phyloP scores from a whole-genome alignment of 345 rosid species.

The Viola odorata region DNA sequence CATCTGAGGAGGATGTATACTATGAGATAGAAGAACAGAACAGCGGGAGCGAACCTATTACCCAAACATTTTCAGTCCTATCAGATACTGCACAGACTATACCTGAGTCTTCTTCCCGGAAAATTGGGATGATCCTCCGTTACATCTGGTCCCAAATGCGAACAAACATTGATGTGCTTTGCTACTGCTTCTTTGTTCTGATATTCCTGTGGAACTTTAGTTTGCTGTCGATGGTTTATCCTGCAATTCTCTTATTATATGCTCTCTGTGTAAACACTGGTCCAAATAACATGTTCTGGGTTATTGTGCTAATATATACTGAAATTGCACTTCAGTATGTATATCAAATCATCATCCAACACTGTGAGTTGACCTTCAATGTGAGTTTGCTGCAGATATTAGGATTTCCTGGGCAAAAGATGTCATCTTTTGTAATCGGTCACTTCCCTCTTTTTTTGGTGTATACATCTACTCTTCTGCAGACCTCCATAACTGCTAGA shows the following conservation, averaged over 20 bases:
- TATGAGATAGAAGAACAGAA: conserved; percentile 34
- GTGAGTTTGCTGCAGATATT: conserved; percentile 25
- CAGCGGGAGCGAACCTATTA: conserved; percentile 18
- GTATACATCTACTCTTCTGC: conserved; percentile 38
- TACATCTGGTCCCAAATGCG: conserved; percentile 39
- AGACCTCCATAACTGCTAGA: conserved; percentile 30
- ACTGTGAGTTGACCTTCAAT: conserved; percentile 23
- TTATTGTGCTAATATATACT: conserved; percentile 37
- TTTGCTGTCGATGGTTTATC: conserved; percentile 38
- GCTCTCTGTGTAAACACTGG: conserved; percentile 36
- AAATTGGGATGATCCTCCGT: conserved; percentile 27
- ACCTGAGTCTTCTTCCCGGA: conserved; percentile 17
- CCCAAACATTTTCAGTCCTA: conserved; percentile 16
- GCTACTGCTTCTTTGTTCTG: conserved; percentile 41
- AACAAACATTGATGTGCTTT: conserved; percentile 38
- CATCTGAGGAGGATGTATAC: conserved; percentile 26
- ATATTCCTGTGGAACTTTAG: conserved; percentile 44
- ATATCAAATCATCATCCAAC: conserved; percentile 42
- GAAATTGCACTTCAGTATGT: conserved; percentile 36
- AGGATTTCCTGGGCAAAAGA: conserved; percentile 38
- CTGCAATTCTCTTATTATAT: conserved; percentile 35
- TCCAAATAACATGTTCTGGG: conserved; percentile 38
- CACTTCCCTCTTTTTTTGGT: conserved; percentile 37
- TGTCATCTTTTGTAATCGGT: conserved; percentile 34
- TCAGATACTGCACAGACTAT: conserved; percentile 19